A percentile compares a stretch with the other conserved stretches of the same genome.
phyloP scores from a whole-genome alignment of 2,329 filamentous ascomycete genomes.

The Dendrostoma leiphaemia region DNA sequence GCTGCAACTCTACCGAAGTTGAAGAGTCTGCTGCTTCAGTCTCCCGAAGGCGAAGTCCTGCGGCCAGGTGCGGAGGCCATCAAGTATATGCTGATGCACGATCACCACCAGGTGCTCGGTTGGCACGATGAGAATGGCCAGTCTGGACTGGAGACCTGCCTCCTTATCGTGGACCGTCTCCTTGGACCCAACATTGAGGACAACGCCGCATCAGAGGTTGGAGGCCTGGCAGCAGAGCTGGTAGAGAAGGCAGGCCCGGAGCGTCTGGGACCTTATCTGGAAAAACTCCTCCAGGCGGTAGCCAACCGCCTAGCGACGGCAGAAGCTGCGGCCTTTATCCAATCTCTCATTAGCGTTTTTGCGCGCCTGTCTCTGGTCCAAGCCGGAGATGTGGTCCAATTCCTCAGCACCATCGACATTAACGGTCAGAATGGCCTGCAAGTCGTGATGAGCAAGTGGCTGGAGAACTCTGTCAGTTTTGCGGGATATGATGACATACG shows the following conservation, averaged over 20 bases:
- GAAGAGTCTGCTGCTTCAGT: conserved; percentile 76
- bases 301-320: conserved; percentile 81
- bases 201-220: conserved; percentile 92
- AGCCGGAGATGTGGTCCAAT: conserved; percentile 86
- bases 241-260: conserved; percentile 95
- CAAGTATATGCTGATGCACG: conserved; percentile 86
- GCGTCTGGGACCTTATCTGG: conserved; percentile 83
- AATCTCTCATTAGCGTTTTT: conserved; percentile 93
- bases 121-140: conserved; percentile 81
- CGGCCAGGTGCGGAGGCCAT: conserved; percentile 82
- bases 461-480: conserved; percentile 95
- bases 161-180: conserved; percentile 89
- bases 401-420: conserved; percentile 82
- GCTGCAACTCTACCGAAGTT: conserved; percentile 84
- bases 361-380: conserved; percentile 83
- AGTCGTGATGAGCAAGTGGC: conserved; percentile 89
- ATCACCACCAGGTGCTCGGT: conserved; percentile 82
- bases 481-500: conserved; percentile 97
- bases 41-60: conserved; percentile 82
- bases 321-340: conserved; percentile 84
- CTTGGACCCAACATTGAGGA: conserved; percentile 84
- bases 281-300: conserved; percentile 84
- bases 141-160: conserved; percentile 81
- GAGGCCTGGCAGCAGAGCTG: conserved; percentile 87
- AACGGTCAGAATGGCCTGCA: conserved; percentile 78